These are phyloP conservation scores for Quillaja saponaria DNA, from an alignment of 306 rosid genomes.

Conservation along the genomic window DNA sequence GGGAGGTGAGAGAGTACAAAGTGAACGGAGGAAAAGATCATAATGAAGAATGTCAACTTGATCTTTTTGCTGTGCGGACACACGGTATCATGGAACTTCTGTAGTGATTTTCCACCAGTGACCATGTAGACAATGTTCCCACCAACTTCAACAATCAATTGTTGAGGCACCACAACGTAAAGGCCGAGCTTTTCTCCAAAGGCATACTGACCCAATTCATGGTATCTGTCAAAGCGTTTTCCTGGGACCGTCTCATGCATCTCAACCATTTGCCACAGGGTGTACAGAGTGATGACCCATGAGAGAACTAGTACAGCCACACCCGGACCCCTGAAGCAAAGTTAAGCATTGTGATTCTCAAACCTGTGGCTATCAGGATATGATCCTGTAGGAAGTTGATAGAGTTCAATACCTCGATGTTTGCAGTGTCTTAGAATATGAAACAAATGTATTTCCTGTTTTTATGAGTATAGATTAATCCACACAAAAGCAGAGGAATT, in stretches of 20 bases:
- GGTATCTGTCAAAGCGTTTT: conserved; percentile 48
- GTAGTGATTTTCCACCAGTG: conserved; percentile 55
- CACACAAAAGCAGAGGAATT: too few relatives aligned
- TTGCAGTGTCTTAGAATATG: too few relatives aligned
- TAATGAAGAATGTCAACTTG: conserved; percentile 52
- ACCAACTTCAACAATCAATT: conserved; percentile 52
- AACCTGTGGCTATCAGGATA: too few relatives aligned
- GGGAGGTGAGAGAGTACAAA: conserved; percentile 62
- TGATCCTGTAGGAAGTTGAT: too few relatives aligned
- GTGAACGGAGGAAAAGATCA: conserved; percentile 63
- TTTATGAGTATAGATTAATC: too few relatives aligned
- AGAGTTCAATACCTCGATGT: too few relatives aligned
- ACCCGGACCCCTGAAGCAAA: conserved; percentile 53
- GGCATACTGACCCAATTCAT: conserved; percentile 45
- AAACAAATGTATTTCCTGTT: too few relatives aligned
- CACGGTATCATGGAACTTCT: conserved; percentile 45
- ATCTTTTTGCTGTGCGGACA: conserved; percentile 32
- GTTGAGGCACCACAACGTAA: conserved; percentile 53
- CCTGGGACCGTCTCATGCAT: conserved; percentile 52
- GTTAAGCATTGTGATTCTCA: too few relatives aligned
- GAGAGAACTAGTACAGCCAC: conserved; percentile 44
- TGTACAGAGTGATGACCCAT: conserved; percentile 45
- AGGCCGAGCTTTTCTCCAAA: conserved; percentile 47
- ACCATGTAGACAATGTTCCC: conserved; percentile 56
- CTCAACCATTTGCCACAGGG: conserved; percentile 51